Conservation (phyloP, 2,329 filamentous ascomycete species). For the Exophiala oligosperma region DNA sequence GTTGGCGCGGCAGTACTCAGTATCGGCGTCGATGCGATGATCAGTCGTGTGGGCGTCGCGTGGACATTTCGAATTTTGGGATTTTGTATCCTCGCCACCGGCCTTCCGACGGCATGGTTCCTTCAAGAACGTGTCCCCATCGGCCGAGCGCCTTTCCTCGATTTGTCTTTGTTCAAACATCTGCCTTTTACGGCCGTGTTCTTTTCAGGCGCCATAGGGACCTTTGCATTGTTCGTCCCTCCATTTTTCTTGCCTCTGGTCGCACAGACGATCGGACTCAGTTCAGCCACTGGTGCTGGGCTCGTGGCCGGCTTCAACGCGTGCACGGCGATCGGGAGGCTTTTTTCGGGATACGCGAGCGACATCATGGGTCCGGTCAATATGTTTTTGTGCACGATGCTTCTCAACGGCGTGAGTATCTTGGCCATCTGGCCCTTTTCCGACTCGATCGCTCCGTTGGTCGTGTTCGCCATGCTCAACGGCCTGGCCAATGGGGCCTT, state of each 20-base stretch:
- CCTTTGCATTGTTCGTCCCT: conserved; percentile 61
- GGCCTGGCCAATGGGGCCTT: conserved; percentile 63
- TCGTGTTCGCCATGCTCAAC: conserved; percentile 60
- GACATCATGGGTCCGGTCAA: conserved; percentile 59
- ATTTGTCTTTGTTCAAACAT: conserved; percentile 57
- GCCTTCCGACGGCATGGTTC: conserved; percentile 56
- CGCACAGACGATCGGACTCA: conserved; percentile 55
- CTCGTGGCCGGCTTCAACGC: conserved; percentile 64
- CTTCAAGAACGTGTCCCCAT: conserved; percentile 51
- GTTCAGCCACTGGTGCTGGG: conserved; percentile 54
- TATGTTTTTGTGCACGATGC: conserved; percentile 48
- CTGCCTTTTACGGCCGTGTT: conserved; percentile 55
- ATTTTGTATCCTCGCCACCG: conserved; percentile 53
- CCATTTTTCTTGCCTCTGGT: conserved; percentile 64
- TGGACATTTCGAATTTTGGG: conserved; percentile 58
- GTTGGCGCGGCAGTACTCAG: conserved; percentile 57
- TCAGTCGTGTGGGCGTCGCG: conserved; percentile 46
- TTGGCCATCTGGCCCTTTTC: conserved; percentile 63
- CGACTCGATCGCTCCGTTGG: conserved; percentile 53
- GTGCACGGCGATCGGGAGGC: conserved; percentile 58
- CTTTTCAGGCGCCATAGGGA: conserved; percentile 55
- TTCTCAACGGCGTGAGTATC: conserved; percentile 59
- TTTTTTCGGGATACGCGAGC: conserved; percentile 55
- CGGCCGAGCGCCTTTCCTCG: conserved; percentile 44
- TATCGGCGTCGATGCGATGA: conserved; percentile 51